phyloP scores from a whole-genome alignment of 2,329 filamentous ascomycete species.

The Stagonosporopsis cucurbitacearum region DNA sequence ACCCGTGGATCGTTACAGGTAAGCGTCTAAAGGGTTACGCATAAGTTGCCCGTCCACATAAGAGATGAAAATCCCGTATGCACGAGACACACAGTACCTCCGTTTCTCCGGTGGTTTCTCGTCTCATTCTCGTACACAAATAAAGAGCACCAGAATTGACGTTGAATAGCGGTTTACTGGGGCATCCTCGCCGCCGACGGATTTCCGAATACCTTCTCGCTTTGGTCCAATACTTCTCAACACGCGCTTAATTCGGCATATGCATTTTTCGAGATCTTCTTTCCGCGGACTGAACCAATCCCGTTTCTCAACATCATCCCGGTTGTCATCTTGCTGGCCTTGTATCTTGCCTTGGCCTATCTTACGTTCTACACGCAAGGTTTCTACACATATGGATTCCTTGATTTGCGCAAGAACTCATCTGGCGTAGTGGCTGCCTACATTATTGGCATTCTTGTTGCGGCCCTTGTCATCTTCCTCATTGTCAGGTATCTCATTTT shows the following conservation, averaged over 20 bases:
- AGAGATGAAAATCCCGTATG: not conserved
- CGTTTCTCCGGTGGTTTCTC: not conserved
- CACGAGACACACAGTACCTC: not conserved
- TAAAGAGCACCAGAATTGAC: slow-evolving; percentile 20
- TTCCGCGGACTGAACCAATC: slow-evolving; percentile 69
- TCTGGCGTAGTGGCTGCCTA: slow-evolving; percentile 68
- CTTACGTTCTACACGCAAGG: slow-evolving; percentile 71
- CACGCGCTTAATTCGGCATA: slow-evolving; percentile 77
- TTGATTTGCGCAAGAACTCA: slow-evolving; percentile 63
- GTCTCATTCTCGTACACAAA: not conserved
- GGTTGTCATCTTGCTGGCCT: slow-evolving; percentile 71
- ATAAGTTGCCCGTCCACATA: not conserved
- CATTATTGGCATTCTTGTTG: slow-evolving; percentile 59
- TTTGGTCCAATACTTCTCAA: slow-evolving; percentile 70
- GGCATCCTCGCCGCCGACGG: slow-evolving; percentile 44
- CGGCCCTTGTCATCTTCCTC: slow-evolving; percentile 49
- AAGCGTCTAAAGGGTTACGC: slow-evolving; percentile 24
- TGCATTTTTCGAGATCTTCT: slow-evolving; percentile 75
- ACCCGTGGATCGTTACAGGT: slow-evolving; percentile 55
- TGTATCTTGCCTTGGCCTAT: slow-evolving; percentile 78
- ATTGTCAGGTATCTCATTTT: slow-evolving; percentile 51
- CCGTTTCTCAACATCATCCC: slow-evolving; percentile 71
- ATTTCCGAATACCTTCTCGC: slow-evolving; percentile 45
- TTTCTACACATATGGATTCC: slow-evolving; percentile 79
- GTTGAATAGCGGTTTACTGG: slow-evolving; percentile 52